These are phyloP conservation scores for Alternaria brassicae DNA, from an alignment of 2,329 filamentous ascomycete species.

Conservation along the genomic window DNA sequence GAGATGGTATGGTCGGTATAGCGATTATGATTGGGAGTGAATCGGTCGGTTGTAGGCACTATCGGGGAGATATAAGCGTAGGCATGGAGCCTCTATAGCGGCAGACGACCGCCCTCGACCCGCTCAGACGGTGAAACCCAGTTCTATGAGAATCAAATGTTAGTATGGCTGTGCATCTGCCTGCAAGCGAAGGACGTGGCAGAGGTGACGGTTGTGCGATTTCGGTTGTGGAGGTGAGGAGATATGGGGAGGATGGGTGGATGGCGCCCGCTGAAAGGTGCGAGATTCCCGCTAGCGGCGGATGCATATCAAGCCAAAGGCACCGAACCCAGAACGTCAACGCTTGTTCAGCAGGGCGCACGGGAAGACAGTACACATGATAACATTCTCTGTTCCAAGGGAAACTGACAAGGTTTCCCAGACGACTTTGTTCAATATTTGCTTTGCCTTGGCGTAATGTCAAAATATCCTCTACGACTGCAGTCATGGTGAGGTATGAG, in stretches of 20 bases:
- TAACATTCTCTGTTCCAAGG: neutral
- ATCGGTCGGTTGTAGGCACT: constrained; percentile 33
- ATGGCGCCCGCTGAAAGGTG: constrained; percentile 21
- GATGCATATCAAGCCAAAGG: constrained; percentile 18
- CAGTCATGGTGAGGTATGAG: constrained; percentile 9
- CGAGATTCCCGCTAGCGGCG: constrained; percentile 23
- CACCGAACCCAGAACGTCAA: constrained; percentile 17
- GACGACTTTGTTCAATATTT: neutral
- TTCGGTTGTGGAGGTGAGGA: constrained; percentile 13
- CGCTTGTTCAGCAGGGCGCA: constrained; percentile 8
- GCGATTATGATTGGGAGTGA: constrained; percentile 13
- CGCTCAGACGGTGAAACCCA: constrained; percentile 16
- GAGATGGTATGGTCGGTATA: neutral
- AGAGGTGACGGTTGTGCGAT: constrained; percentile 13
- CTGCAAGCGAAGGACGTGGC: constrained; percentile 8
- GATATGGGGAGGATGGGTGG: constrained; percentile 24
- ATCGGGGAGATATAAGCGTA: constrained; percentile 39
- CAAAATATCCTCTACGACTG: neutral
- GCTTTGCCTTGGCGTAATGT: neutral
- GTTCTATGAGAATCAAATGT: neutral
- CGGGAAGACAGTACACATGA: neutral
- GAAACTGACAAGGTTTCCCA: neutral
- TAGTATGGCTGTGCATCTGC: neutral
- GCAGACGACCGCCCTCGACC: constrained; percentile 31
- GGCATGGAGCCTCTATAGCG: constrained; percentile 41